Evolutionary conservation across 108 stramenopile species (phyloP).

Genomic region (Pseudonitzschia pungens): DNA sequence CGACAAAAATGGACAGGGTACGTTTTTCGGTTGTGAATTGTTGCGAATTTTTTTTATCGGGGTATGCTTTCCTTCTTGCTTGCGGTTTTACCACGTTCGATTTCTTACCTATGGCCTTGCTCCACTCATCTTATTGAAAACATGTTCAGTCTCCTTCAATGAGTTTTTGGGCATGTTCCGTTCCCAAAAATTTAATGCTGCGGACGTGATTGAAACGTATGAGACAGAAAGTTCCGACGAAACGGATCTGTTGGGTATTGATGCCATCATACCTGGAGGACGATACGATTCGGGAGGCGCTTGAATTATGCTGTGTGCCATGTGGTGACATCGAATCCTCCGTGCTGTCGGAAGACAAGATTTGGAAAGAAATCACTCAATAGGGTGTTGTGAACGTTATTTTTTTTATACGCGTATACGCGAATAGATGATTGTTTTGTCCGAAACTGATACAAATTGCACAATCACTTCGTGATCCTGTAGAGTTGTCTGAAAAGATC

Average conservation of each 20-base stretch:
- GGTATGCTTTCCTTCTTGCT: background rate
- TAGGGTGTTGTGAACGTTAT: too few species aligned
- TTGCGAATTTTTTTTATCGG: background rate
- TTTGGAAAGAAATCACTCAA: too few species aligned
- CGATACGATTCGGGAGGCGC: constrained; percentile 20
- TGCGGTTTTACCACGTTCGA: background rate
- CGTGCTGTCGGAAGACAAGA: too few species aligned
- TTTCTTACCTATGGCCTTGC: background rate
- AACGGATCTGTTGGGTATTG: constrained; percentile 32
- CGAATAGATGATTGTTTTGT: too few species aligned
- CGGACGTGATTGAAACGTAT: background rate
- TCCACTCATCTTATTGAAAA: background rate
- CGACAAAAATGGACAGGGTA: constrained; percentile 41
- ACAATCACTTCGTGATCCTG: too few species aligned
- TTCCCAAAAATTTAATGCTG: constrained; percentile 2
- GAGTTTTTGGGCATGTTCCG: constrained; percentile 56
- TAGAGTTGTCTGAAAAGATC: too few species aligned
- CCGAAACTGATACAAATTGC: too few species aligned
- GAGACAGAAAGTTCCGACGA: background rate
- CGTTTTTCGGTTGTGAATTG: background rate
- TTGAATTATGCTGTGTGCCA: too few species aligned
- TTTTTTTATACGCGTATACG: too few species aligned
- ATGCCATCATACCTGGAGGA: constrained; percentile 49
- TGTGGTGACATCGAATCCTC: too few species aligned
- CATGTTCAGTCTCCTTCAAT: constrained; percentile 60